Base-by-base conservation (phyloP, 1,284 basidiomycete species). In the Mixia osmundae region DNA sequence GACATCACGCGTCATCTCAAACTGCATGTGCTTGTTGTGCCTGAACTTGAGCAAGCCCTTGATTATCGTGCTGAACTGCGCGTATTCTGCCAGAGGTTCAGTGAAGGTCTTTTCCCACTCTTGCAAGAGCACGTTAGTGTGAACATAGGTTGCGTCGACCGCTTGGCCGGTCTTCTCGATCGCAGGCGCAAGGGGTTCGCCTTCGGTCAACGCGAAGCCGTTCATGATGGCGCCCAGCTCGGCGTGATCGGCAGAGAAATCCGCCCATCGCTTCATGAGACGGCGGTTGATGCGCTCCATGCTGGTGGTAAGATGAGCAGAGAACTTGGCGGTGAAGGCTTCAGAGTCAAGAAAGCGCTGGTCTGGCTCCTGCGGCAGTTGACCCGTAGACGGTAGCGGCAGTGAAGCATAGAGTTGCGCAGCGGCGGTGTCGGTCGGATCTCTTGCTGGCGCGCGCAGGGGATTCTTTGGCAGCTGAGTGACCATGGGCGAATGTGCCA, bases 1-100 rank as follows among this genome's bases (percentile, higher is more conserved):
- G 21, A 68, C 67, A 51, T 95, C 89, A 54, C 87, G 78, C 0
- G 89, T 89, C 65, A 91, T 76, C 59, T 97, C 91, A 51, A 77
- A 87, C 55, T 99, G 91, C 8, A 89, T 77, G 48, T 99, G 87
- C 59, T 97, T 97, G 58, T 89, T 80, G 56, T 97, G 91, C 22
- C 91, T 73, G 60, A 91, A 99, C 1, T 72, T 72, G 34, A 99
- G 69, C 16, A 95, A 62, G 51, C 78, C 77, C 61, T 82, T 87
- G 60, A 99, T 91, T 49, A 95, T 85, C 9, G 68, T 63, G 6
- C 79, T 83, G 53, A 95, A 99, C 56, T 97, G 89, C 25, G 74
- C 65, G 57, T 97, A 97, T 53, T 94, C 87, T 51, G 91, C 78
- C 34, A 97, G 57, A 3, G 91, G 91, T 54, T 99, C 91, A 11